Evolutionary conservation across 2,329 filamentous ascomycete species (phyloP), one percentile per base, ranked within the genome.

Genomic region (Nemania sp.): DNA sequence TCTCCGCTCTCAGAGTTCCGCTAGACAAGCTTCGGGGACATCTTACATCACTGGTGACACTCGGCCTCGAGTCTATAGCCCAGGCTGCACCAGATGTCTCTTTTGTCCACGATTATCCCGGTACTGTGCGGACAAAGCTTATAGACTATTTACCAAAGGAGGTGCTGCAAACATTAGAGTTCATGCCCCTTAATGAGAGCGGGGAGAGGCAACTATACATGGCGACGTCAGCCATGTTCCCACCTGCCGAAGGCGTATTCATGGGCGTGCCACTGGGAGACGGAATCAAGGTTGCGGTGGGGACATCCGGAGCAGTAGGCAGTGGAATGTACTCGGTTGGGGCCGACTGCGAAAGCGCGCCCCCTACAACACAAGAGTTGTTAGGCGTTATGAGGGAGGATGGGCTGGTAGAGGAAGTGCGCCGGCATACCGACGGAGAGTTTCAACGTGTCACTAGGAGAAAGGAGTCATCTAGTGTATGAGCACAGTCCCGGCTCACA

Each of bases 61-160:
- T 70, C 11, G 68, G 68, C 20, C 47, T 70, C 6, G 65, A 70
- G 26, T 58, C 57, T 18, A 32, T 68, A 5, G 62, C 68, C 18
- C 53, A 41, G 22, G 35, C 11, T 22, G 58, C 58, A 15, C 58
- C 68, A 1, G 62, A 66, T 4, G 66, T 70, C 11, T 61, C 62
- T 24, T 68, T 70, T 22, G n/a, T 70, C 8, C 68, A 70, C 51
- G 52, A 68, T 27, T 70, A 66, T 62, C 68, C 68, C 4, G 68
- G 68, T 8, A 54, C 68, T 5, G 68, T 70, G 53, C 62, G 52
- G 32, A 70, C 68, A 6, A 68, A 67, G 57, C 57, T 70, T 18
- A 22, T 66, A n/a, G 45, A 52, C 26, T 35, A 49, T n/a, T 18
- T 68, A 1, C 62, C 68, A 4, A 58, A 70, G 47, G 68, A 68